Conservation (phyloP, 2,329 filamentous ascomycete genomes). For the Nannizzia gypsea region DNA sequence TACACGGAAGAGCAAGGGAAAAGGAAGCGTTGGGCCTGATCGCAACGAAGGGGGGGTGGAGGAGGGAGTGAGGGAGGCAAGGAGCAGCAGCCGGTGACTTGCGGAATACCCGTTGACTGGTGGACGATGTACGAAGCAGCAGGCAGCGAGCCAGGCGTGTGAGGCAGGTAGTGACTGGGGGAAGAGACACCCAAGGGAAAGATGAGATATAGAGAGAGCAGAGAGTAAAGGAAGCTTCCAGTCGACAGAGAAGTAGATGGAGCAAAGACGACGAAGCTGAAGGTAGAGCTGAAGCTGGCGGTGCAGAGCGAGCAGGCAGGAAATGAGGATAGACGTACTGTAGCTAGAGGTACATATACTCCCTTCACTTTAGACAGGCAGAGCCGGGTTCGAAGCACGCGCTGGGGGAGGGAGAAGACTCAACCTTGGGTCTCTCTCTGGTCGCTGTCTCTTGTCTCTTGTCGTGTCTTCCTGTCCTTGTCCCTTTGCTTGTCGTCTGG, state of each 20-base stretch:
- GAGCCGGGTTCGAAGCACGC: neutral
- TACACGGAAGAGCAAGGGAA: neutral
- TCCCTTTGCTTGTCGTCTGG: neutral
- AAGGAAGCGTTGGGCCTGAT: conserved; percentile 2
- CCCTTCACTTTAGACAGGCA: neutral
- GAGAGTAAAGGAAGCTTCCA: neutral
- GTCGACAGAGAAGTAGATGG: too few relatives aligned
- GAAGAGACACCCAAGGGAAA: neutral
- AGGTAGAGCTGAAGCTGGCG: neutral
- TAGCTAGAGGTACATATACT: conserved; percentile 6
- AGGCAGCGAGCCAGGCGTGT: conserved; percentile 1
- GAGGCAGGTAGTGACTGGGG: neutral
- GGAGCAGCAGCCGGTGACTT: neutral
- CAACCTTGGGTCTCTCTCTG: neutral
- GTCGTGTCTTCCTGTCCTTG: neutral
- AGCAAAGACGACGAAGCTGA: neutral
- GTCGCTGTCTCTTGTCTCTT: neutral
- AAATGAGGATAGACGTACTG: neutral
- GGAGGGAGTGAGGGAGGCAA: neutral
- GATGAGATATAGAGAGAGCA: neutral
- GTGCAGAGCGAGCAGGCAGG: neutral
- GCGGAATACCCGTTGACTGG: neutral
- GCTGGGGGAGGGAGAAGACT: neutral
- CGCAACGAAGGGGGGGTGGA: neutral
- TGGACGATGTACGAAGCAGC: neutral